These are phyloP conservation scores for Hypoxylon sp. DNA, from an alignment of 2,329 filamentous ascomycete species.

Conservation along the genomic window DNA sequence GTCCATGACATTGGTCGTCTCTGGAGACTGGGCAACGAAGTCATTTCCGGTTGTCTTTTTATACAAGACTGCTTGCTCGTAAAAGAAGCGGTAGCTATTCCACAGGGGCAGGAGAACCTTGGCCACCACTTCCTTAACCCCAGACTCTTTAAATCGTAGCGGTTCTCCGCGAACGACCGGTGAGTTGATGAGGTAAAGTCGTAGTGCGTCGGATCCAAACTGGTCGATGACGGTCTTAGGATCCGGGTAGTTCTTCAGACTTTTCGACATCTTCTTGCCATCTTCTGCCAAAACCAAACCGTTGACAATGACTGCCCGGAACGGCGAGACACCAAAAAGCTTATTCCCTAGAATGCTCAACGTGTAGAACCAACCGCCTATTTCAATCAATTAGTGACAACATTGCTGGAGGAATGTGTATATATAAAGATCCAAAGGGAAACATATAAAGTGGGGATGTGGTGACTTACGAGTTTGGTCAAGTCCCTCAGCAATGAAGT, in stretches of 20 bases:
- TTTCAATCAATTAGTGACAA: constrained; percentile 20
- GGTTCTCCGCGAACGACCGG: constrained; percentile 93
- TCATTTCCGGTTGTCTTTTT: constrained; percentile 86
- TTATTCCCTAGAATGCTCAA: constrained; percentile 88
- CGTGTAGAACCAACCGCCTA: constrained; percentile 93
- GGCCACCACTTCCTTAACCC: constrained; percentile 94
- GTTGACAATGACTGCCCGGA: constrained; percentile 97
- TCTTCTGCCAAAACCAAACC: constrained; percentile 94
- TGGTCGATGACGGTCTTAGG: constrained; percentile 84
- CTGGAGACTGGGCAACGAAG: constrained; percentile 78
- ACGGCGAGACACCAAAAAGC: constrained; percentile 85
- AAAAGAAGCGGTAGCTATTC: constrained; percentile 98
- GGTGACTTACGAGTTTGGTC: constrained; percentile 78
- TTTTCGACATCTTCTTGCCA: constrained; percentile 99
- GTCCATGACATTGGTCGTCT: constrained; percentile 91
- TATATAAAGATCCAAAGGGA: not conserved
- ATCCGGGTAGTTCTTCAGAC: constrained; percentile 95
- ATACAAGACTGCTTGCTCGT: constrained; percentile 84
- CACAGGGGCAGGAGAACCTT: constrained; percentile 91
- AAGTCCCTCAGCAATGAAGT: constrained; percentile 93
- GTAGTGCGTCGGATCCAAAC: constrained; percentile 91
- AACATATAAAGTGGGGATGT: not conserved
- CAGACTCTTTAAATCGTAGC: constrained; percentile 88
- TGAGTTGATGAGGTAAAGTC: constrained; percentile 96
- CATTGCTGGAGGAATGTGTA: not conserved